Conservation (phyloP, 768 basidiomycete species). For the Hygrocybe coccinea region DNA sequence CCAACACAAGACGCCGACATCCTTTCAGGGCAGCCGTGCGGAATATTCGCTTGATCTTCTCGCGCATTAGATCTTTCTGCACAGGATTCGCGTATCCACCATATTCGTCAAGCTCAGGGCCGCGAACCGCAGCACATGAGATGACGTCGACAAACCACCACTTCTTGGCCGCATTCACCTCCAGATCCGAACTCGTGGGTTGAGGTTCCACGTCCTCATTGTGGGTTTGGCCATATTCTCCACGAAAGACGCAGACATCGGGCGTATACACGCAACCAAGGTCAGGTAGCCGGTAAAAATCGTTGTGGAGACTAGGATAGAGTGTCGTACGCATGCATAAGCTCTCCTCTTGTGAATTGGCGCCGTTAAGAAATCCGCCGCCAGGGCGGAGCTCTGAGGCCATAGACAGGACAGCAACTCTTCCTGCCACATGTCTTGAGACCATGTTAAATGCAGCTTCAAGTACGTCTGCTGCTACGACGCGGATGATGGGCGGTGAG, state of each 20-base stretch:
- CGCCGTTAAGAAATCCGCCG: conserved; percentile 19
- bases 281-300: conserved; percentile 19
- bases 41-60: conserved; percentile 18
- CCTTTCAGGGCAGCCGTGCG: conserved; percentile 13
- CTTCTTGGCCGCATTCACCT: conserved; percentile 10
- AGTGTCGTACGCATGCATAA: conserved; percentile 20
- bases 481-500: conserved; percentile 8
- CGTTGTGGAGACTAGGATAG: conserved; percentile 14
- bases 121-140: conserved; percentile 17
- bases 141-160: conserved; percentile 22
- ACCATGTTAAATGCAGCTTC: conserved; percentile 12
- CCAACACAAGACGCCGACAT: conserved; percentile 14
- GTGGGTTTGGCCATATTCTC: conserved; percentile 5
- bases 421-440: neutral
- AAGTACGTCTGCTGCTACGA: conserved; percentile 18
- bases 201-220: neutral
- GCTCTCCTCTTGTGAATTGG: conserved; percentile 18
- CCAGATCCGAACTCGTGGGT: neutral
- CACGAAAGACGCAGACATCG: conserved; percentile 21
- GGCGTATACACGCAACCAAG: conserved; percentile 16
- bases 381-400: conserved; percentile 19
- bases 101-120: conserved; percentile 13
- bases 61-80: conserved; percentile 18
- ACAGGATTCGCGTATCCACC: conserved; percentile 12
- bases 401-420: conserved; percentile 17